phyloP scores from a whole-genome alignment of 2,329 filamentous ascomycete species.

The Microcyclosporella mali region DNA sequence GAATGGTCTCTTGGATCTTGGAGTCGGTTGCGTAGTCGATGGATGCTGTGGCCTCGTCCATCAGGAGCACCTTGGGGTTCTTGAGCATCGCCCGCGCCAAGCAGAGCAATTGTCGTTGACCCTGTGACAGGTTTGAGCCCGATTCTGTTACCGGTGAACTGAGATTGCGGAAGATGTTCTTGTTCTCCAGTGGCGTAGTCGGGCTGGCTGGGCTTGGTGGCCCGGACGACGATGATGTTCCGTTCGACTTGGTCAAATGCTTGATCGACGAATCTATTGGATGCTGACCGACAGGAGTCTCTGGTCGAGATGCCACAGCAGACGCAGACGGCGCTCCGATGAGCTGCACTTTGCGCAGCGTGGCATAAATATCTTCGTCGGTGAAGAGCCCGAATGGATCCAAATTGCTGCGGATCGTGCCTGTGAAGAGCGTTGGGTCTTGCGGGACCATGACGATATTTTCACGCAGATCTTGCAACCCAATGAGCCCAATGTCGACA shows the following conservation, averaged over 20 bases:
- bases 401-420: slow-evolving; percentile 84
- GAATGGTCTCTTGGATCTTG: slow-evolving; percentile 94
- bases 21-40: slow-evolving; percentile 95
- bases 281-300: slow-evolving; percentile 25
- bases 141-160: slow-evolving; percentile 80
- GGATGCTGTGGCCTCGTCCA: slow-evolving; percentile 97
- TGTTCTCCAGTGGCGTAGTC: slow-evolving; percentile 61
- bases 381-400: slow-evolving; percentile 87
- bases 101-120: slow-evolving; percentile 89
- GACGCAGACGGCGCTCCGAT: slow-evolving; percentile 53
- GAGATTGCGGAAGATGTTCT: slow-evolving; percentile 88
- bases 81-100: slow-evolving; percentile 89
- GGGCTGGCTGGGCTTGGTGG: slow-evolving; percentile 32
- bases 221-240: slow-evolving; percentile 31
- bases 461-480: slow-evolving; percentile 85
- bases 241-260: slow-evolving; percentile 24
- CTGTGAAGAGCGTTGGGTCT: slow-evolving; percentile 89
- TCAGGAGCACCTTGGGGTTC: slow-evolving; percentile 85
- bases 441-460: slow-evolving; percentile 97
- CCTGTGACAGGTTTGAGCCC: slow-evolving; percentile 89
- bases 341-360: slow-evolving; percentile 80
- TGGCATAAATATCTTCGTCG: slow-evolving; percentile 83
- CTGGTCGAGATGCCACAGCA: slow-evolving; percentile 37
- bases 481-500: slow-evolving; percentile 83
- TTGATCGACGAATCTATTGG: slow-evolving; percentile 19